These are phyloP conservation scores for Iris macrosiphon DNA, from an alignment of 106 monocot genomes.

Conservation along the genomic window DNA sequence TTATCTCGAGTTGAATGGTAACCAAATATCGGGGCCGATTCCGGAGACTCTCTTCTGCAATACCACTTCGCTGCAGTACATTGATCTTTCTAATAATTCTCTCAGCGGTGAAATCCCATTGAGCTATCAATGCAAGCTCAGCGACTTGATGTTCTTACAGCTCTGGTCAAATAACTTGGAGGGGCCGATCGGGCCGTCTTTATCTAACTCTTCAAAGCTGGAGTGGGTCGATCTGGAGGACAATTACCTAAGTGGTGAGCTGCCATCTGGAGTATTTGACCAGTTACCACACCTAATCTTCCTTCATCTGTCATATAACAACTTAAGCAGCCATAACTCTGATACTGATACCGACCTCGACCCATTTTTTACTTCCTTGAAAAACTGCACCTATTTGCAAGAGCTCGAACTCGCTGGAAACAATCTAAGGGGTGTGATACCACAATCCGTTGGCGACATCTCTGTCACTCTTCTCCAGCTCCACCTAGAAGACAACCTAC, in stretches of 20 bases:
- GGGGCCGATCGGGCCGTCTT: conserved; percentile 41
- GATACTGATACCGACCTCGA: conserved; percentile 29
- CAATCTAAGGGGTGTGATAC: conserved; percentile 38
- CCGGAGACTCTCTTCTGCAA: conserved; percentile 73
- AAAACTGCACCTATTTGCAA: conserved; percentile 41
- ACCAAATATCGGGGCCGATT: conserved; percentile 37
- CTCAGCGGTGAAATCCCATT: conserved; percentile 44
- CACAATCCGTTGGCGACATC: conserved; percentile 38
- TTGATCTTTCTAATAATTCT: conserved; percentile 79
- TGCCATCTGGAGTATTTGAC: conserved; percentile 43
- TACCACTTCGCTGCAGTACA: conserved; percentile 39
- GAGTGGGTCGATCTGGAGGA: conserved; percentile 56
- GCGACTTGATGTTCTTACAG: conserved; percentile 35
- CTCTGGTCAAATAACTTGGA: conserved; percentile 58
- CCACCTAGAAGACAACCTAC: conserved; percentile 61
- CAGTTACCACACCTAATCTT: conserved; percentile 33
- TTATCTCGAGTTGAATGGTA: conserved; percentile 56
- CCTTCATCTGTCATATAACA: conserved; percentile 67
- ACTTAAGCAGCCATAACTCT: conserved; percentile 19
- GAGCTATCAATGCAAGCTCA: conserved; percentile 21
- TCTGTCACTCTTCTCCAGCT: conserved; percentile 43
- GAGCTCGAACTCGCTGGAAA: conserved; percentile 73
- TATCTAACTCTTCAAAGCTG: conserved; percentile 52
- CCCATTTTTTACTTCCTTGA: conserved; percentile 53
- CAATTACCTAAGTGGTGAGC: conserved; percentile 42